phyloP scores from a whole-genome alignment of 768 basidiomycete genomes.

The Boletus speciosus region DNA sequence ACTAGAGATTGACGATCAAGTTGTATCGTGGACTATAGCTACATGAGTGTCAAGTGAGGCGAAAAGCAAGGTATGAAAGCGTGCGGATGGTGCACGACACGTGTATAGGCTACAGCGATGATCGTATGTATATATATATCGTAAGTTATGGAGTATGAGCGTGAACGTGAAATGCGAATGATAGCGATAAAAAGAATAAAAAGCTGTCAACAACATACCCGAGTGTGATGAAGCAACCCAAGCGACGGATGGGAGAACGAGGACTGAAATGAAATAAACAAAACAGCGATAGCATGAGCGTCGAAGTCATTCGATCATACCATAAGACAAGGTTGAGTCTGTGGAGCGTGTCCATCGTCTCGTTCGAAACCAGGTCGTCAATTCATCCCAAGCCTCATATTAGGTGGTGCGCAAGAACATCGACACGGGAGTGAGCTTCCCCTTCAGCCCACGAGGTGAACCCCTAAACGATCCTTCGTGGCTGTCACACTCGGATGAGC shows the following conservation, averaged over 20 bases:
- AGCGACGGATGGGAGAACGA: not conserved
- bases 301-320: slow-evolving; percentile 13
- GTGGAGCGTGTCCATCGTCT: not conserved
- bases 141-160: not conserved
- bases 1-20: too few relatives aligned
- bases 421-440: slow-evolving; percentile 63
- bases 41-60: not conserved
- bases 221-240: not conserved
- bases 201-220: not conserved
- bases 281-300: slow-evolving; percentile 11
- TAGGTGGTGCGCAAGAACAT: slow-evolving; percentile 44
- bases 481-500: slow-evolving; percentile 40
- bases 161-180: slow-evolving; percentile 1
- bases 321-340: not conserved
- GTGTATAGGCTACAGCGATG: slow-evolving; percentile 17
- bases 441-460: slow-evolving; percentile 39
- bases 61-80: not conserved
- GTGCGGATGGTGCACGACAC: not conserved
- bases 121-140: not conserved
- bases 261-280: not conserved
- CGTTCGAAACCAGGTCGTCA: not conserved
- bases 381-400: not conserved
- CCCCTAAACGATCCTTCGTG: slow-evolving; percentile 27
- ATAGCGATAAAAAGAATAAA: not conserved
- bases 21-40: slow-evolving; percentile 8